Conservation (phyloP, 345 rosid species). For the Triadica sebifera region DNA sequence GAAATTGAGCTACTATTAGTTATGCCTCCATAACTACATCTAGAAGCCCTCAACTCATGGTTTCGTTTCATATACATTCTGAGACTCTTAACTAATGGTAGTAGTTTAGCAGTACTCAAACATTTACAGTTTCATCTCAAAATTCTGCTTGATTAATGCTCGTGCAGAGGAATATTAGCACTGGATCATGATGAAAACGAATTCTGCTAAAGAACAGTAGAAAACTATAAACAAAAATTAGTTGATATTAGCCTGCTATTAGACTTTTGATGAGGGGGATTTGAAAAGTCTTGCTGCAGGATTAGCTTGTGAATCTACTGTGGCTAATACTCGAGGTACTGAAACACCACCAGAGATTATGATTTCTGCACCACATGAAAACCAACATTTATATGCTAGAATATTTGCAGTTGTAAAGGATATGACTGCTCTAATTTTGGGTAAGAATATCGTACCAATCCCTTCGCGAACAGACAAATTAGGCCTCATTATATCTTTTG, state of each 20-base stretch:
- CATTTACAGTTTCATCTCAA: neutral
- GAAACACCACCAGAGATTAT: slow-evolving; percentile 73
- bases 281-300: neutral
- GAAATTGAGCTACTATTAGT: neutral
- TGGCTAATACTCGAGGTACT: slow-evolving; percentile 44
- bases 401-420: neutral
- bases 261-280: slow-evolving; percentile 1
- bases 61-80: neutral
- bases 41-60: neutral
- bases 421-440: neutral
- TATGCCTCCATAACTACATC: neutral
- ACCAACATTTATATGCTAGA: neutral
- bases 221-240: neutral
- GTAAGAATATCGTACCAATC: slow-evolving; percentile 40
- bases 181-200: neutral
- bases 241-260: neutral
- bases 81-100: neutral
- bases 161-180: neutral
- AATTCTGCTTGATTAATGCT: neutral
- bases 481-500: slow-evolving; percentile 62
- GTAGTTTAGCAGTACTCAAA: neutral
- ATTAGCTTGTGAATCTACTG: neutral
- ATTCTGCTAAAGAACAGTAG: neutral
- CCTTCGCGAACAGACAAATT: slow-evolving; percentile 66
- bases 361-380: slow-evolving; percentile 44